Percentiles rank a stretch among this genome's conserved stretches.
These are phyloP conservation scores for Neonectria ditissima DNA, from an alignment of 2,329 filamentous ascomycete species.

Conservation along the genomic window DNA sequence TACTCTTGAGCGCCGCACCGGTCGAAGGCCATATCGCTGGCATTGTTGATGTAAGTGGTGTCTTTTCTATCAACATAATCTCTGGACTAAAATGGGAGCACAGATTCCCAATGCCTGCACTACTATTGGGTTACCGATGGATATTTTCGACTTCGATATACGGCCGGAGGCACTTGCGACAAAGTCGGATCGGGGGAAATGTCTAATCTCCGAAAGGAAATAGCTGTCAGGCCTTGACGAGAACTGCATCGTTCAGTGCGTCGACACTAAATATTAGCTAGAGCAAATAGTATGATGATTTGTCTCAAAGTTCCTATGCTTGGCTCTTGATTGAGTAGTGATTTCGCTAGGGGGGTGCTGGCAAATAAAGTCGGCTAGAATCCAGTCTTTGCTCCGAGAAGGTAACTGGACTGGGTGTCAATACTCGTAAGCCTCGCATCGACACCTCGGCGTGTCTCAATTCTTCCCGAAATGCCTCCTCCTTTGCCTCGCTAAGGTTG, in stretches of 20 bases:
- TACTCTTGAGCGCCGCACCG: constrained; percentile 86
- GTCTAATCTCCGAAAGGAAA: constrained; percentile 31
- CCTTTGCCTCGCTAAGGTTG: not conserved
- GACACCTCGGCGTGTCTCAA: not conserved
- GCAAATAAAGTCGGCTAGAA: not conserved
- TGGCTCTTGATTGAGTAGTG: too few relatives aligned
- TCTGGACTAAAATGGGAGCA: not conserved
- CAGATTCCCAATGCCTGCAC: constrained; percentile 88
- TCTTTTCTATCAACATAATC: not conserved
- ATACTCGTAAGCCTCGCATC: not conserved
- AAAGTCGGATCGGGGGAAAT: constrained; percentile 44
- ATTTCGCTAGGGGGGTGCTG: not conserved
- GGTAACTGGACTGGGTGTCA: not conserved
- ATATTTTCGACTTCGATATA: constrained; percentile 96
- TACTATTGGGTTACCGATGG: constrained; percentile 87
- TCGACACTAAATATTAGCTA: not conserved
- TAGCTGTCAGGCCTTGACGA: constrained; percentile 46
- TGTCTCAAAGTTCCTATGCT: too few relatives aligned
- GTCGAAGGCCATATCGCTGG: constrained; percentile 90
- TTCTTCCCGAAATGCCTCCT: not conserved
- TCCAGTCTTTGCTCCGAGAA: not conserved
- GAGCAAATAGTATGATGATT: not conserved
- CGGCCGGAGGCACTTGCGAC: constrained; percentile 69
- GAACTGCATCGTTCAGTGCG: not conserved
- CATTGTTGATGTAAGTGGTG: constrained; percentile 73